Evolutionary conservation across 805 yeast species (phyloP).

Genomic region (Huiozyma sinensis): DNA sequence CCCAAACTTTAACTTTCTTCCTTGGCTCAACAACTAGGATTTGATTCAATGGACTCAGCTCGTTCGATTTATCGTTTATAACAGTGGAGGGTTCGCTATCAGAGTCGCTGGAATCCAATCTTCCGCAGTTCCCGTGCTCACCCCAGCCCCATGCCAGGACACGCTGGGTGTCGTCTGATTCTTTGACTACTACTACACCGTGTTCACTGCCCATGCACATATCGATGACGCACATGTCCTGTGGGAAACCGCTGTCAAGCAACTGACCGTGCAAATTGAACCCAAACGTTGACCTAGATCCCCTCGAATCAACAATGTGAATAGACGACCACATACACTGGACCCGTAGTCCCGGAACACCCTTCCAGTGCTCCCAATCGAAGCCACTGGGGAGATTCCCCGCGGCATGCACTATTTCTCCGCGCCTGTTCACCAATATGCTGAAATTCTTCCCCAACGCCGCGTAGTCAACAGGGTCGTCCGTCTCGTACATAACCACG

Average conservation of each 20-base stretch:
- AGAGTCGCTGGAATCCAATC: neutral
- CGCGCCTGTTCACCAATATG: slow-evolving; percentile 9
- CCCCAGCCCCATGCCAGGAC: slow-evolving; percentile 91
- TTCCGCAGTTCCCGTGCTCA: slow-evolving; percentile 93
- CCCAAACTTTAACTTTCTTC: slow-evolving; percentile 25
- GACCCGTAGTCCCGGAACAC: slow-evolving; percentile 2
- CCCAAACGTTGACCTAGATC: slow-evolving; percentile 40
- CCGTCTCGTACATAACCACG: slow-evolving; percentile 7
- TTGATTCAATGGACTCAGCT: slow-evolving; percentile 13
- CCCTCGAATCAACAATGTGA: slow-evolving; percentile 32
- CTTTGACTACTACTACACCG: slow-evolving; percentile 37
- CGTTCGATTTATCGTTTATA: slow-evolving; percentile 21
- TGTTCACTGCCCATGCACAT: slow-evolving; percentile 77
- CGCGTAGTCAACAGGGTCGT: slow-evolving; percentile 6
- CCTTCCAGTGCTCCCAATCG: slow-evolving; percentile 6
- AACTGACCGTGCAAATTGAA: slow-evolving; percentile 70
- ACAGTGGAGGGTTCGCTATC: neutral
- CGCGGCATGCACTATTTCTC: slow-evolving; percentile 5
- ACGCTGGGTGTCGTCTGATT: neutral
- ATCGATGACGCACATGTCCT: slow-evolving; percentile 3
- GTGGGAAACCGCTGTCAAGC: slow-evolving; percentile 17
- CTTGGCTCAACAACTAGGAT: slow-evolving; percentile 3
- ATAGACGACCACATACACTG: slow-evolving; percentile 69
- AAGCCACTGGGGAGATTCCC: slow-evolving; percentile 18
- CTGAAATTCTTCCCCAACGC: slow-evolving; percentile 25